Evolutionary conservation across 2,329 filamentous ascomycete genomes (phyloP).

Genomic region (Botrytis aclada): DNA sequence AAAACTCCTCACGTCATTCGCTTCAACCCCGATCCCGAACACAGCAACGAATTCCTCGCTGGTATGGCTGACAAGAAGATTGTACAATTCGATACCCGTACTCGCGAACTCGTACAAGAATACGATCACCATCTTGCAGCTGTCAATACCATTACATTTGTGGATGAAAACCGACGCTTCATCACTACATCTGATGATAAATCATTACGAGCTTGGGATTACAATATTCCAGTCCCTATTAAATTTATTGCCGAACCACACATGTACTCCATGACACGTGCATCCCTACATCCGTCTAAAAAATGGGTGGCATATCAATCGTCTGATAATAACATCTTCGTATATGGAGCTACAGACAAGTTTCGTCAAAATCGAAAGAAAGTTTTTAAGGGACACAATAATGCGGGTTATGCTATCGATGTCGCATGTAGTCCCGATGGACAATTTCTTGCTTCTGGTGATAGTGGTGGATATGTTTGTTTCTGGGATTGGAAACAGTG

Average conservation of each 20-base stretch:
- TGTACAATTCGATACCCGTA: constrained; percentile 88
- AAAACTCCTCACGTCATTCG: constrained; percentile 93
- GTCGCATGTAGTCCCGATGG: constrained; percentile 86
- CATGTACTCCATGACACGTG: constrained; percentile 94
- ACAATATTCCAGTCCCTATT: constrained; percentile 96
- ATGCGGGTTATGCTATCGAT: constrained; percentile 89
- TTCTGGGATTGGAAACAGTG: constrained; percentile 99
- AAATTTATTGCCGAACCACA: constrained; percentile 97
- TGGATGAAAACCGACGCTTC: constrained; percentile 90
- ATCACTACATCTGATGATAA: constrained; percentile 98
- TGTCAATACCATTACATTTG: constrained; percentile 96
- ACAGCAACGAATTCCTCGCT: constrained; percentile 85
- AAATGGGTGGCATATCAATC: constrained; percentile 95
- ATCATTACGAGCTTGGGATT: constrained; percentile 94
- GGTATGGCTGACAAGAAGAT: constrained; percentile 99
- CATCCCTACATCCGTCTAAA: constrained; percentile 78
- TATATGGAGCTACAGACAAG: constrained; percentile 91
- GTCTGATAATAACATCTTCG: constrained; percentile 93
- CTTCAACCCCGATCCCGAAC: constrained; percentile 79
- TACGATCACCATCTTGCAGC: constrained; percentile 98
- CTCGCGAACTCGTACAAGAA: constrained; percentile 81
- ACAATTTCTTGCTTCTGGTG: constrained; percentile 83
- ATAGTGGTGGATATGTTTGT: constrained; percentile 83
- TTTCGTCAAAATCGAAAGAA: constrained; percentile 98
- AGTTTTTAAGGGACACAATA: constrained; percentile 92